Percentiles rank a stretch among this genome's conserved stretches.
Conservation (phyloP, 768 basidiomycete species). For the Auriscalpium microsporum region DNA sequence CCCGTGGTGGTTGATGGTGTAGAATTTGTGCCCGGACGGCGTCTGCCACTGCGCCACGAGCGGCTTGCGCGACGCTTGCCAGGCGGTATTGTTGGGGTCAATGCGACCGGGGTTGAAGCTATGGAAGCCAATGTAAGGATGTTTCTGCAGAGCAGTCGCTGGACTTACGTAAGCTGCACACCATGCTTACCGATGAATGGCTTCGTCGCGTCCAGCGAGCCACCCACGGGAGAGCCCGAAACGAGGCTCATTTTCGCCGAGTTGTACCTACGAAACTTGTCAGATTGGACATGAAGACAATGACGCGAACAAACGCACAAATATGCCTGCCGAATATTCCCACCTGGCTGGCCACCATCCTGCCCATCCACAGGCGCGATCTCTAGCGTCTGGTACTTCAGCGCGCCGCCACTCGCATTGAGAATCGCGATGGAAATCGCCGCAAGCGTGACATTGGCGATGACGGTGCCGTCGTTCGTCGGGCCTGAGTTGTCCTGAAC, state of each 20-base stretch:
- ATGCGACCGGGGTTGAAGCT: conserved; percentile 59
- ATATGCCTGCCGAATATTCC: conserved; percentile 54
- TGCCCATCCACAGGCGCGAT: conserved; percentile 44
- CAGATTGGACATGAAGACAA: not conserved
- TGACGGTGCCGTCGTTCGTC: conserved; percentile 44
- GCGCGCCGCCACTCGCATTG: conserved; percentile 22
- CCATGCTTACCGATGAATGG: conserved; percentile 26
- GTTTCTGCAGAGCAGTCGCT: not conserved
- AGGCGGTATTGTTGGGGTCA: conserved; percentile 46
- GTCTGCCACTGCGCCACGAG: conserved; percentile 51
- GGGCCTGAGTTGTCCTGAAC: conserved; percentile 52
- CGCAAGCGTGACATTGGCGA: conserved; percentile 43
- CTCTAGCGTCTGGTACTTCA: conserved; percentile 40
- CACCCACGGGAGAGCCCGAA: conserved; percentile 37
- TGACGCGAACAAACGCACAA: conserved; percentile 27
- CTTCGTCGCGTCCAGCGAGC: conserved; percentile 36
- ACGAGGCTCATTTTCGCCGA: conserved; percentile 42
- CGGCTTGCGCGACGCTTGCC: conserved; percentile 51
- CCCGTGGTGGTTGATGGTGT: conserved; percentile 54
- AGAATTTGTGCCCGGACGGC: conserved; percentile 34
- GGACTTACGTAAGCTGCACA: conserved; percentile 34
- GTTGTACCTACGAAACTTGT: conserved; percentile 30
- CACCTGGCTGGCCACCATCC: conserved; percentile 56
- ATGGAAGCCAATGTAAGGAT: not conserved
- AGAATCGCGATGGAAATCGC: conserved; percentile 43